Evolutionary conservation across 2,329 filamentous ascomycete species (phyloP).

Genomic region (Venturia effusa): DNA sequence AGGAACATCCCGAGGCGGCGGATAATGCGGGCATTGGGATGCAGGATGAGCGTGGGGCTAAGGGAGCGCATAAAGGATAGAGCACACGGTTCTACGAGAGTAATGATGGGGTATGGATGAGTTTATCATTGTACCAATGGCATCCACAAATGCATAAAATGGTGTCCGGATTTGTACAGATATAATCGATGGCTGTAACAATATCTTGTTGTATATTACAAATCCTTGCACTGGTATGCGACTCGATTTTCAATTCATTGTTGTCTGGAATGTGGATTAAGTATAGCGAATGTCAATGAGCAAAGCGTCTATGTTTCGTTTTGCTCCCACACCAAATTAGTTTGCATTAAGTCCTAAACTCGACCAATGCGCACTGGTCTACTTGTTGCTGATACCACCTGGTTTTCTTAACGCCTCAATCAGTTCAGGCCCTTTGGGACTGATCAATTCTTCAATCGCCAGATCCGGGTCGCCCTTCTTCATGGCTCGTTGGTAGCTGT

Average conservation of each 20-base stretch:
- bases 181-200: too few species aligned
- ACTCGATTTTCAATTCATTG: too few species aligned
- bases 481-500: constrained; percentile 21
- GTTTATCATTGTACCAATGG: too few species aligned
- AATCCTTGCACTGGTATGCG: too few species aligned
- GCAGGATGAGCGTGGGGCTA: constrained; percentile 39
- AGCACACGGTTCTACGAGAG: too few species aligned
- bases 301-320: not conserved
- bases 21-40: constrained; percentile 35
- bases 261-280: too few species aligned
- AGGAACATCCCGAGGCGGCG: constrained; percentile 37
- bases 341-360: not conserved
- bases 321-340: not conserved
- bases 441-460: constrained; percentile 13
- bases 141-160: not conserved
- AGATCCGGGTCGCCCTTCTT: constrained; percentile 23
- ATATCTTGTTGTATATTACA: too few species aligned
- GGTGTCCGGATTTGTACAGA: too few species aligned
- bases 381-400: not conserved
- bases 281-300: too few species aligned
- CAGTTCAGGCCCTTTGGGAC: constrained; percentile 13
- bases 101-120: too few species aligned
- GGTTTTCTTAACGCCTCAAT: not conserved
- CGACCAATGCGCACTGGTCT: not conserved
- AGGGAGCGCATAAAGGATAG: constrained; percentile 19